These are phyloP conservation scores for Xylaria sp. DNA, from an alignment of 2,329 filamentous ascomycete genomes.

Conservation along the genomic window DNA sequence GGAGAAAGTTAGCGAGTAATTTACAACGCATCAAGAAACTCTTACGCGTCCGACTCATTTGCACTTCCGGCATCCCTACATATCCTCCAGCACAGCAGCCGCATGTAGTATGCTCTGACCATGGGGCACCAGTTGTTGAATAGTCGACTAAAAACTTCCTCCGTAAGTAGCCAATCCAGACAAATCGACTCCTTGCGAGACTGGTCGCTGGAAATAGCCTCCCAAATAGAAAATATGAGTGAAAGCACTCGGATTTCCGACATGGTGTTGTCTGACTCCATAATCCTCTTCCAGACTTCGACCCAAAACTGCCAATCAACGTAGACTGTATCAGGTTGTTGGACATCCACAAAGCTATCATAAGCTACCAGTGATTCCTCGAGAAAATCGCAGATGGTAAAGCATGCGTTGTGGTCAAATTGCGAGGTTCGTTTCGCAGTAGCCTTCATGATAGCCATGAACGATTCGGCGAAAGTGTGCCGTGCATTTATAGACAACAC, in stretches of 20 bases:
- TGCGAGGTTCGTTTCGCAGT: constrained; percentile 75
- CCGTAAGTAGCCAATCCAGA: constrained; percentile 73
- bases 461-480: constrained; percentile 75
- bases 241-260: constrained; percentile 85
- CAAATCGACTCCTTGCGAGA: constrained; percentile 72
- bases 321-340: constrained; percentile 44
- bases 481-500: constrained; percentile 49
- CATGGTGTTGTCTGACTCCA: constrained; percentile 83
- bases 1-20: constrained; percentile 28
- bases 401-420: constrained; percentile 82
- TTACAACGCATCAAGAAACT: not conserved
- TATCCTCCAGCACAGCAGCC: constrained; percentile 85
- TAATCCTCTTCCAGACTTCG: constrained; percentile 75
- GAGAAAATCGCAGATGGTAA: constrained; percentile 87
- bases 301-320: constrained; percentile 87
- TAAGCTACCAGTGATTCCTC: constrained; percentile 76
- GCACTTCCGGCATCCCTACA: constrained; percentile 73
- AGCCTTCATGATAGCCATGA: constrained; percentile 72
- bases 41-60: constrained; percentile 69
- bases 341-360: constrained; percentile 49
- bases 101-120: constrained; percentile 92
- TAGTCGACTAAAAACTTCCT: constrained; percentile 74
- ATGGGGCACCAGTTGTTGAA: constrained; percentile 97
- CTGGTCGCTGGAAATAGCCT: constrained; percentile 66
- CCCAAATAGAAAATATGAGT: constrained; percentile 81